Conservation (phyloP, 2,329 filamentous ascomycete genomes). For the Neophaeococcomyces aloes region DNA sequence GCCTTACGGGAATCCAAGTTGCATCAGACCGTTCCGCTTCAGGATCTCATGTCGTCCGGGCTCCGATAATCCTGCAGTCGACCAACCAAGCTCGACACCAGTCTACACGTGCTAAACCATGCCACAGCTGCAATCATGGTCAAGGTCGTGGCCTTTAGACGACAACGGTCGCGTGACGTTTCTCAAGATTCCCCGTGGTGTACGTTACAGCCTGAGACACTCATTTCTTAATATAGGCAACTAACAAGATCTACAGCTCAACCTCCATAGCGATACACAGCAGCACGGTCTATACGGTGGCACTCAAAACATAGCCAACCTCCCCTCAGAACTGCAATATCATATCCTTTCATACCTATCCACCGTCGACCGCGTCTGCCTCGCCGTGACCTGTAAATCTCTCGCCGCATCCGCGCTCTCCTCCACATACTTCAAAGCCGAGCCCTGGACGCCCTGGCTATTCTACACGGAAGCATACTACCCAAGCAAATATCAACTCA, state of each 20-base stretch:
- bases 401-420: slow-evolving; percentile 11
- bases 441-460: slow-evolving; percentile 10
- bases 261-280: background rate
- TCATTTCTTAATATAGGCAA: background rate
- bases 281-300: slow-evolving; percentile 2
- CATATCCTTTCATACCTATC: slow-evolving; percentile 17
- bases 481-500: slow-evolving; percentile 12
- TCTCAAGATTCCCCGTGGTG: slow-evolving; percentile 4
- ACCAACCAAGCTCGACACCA: background rate
- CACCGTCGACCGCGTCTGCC: slow-evolving; percentile 19
- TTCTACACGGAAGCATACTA: slow-evolving; percentile 7
- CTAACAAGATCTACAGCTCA: slow-evolving; percentile 1
- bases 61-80: background rate
- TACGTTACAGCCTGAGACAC: background rate
- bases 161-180: slow-evolving; percentile 4
- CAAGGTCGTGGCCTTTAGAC: slow-evolving; percentile 5
- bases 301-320: slow-evolving; percentile 3
- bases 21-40: background rate
- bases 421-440: slow-evolving; percentile 12
- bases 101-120: background rate
- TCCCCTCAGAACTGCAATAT: slow-evolving; percentile 17
- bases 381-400: slow-evolving; percentile 20
- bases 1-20: too few relatives aligned
- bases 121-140: slow-evolving; percentile 5
- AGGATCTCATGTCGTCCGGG: background rate